Evolutionary conservation across 371 early-diverging fungal species (phyloP).

Genomic region (Rhizopus delemar): DNA sequence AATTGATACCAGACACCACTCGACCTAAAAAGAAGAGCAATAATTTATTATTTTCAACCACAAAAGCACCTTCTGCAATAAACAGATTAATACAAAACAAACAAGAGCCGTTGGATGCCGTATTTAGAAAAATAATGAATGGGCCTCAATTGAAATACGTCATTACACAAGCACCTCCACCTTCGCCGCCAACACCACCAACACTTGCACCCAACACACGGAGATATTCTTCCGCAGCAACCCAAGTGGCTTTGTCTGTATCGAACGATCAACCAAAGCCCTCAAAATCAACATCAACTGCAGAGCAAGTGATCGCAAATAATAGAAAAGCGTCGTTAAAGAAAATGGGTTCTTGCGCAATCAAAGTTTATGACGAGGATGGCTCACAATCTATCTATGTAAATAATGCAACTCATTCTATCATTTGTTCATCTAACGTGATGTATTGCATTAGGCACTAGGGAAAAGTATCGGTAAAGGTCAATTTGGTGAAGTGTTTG

Average conservation of each 20-base stretch:
- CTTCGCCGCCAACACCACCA: not conserved
- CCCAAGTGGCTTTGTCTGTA: not conserved
- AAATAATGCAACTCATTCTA: conserved; percentile 1
- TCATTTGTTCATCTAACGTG: too few relatives aligned
- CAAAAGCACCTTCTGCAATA: not conserved
- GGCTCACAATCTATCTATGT: conserved; percentile 24
- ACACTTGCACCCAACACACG: not conserved
- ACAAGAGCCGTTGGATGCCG: conserved; percentile 14
- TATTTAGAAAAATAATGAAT: conserved; percentile 4
- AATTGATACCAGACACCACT: conserved; percentile 5
- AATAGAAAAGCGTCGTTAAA: conserved; percentile 25
- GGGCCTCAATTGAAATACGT: not conserved
- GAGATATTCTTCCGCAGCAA: conserved; percentile 4
- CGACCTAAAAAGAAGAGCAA: not conserved
- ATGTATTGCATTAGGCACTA: conserved; percentile 75
- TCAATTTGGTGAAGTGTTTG: conserved; percentile 86
- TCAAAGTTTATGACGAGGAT: conserved; percentile 19
- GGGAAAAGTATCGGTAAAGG: conserved; percentile 92
- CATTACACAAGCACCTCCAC: not conserved
- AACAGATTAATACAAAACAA: not conserved
- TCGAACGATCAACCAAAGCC: conserved; percentile 74
- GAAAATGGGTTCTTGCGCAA: conserved; percentile 26
- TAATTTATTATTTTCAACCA: not conserved
- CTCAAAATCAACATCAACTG: conserved; percentile 69
- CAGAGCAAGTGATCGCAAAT: not conserved